Evolutionary conservation across 768 basidiomycete genomes (phyloP).

Genomic region (Leccinum olivaceopallidum): DNA sequence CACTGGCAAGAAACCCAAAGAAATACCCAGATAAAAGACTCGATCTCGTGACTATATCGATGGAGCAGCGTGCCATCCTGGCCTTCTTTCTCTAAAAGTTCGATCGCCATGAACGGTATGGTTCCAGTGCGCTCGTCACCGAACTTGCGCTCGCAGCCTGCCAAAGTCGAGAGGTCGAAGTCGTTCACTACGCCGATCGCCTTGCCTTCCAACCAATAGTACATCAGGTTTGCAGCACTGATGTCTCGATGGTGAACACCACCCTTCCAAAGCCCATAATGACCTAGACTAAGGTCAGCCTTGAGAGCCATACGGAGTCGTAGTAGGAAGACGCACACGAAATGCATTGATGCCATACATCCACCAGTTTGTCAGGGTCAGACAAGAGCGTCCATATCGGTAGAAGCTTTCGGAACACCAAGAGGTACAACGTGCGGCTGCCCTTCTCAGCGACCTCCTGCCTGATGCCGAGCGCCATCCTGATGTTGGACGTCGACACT

Average conservation of each 20-base stretch:
- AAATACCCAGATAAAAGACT: slow-evolving; percentile 9
- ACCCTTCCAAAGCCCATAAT: slow-evolving; percentile 9
- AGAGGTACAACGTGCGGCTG: neutral
- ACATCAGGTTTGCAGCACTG: slow-evolving; percentile 20
- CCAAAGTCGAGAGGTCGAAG: slow-evolving; percentile 12
- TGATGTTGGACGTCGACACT: neutral
- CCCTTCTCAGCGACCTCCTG: neutral
- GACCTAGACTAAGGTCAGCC: slow-evolving; percentile 2
- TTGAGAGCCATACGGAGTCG: neutral
- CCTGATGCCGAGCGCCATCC: neutral
- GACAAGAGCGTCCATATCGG: neutral
- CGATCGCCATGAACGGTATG: slow-evolving; percentile 16
- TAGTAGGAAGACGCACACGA: neutral
- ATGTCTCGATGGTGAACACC: slow-evolving; percentile 15
- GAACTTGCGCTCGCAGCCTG: neutral
- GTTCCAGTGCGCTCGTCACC: slow-evolving; percentile 15
- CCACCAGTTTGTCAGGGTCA: neutral
- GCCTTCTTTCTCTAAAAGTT: neutral
- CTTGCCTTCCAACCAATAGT: neutral
- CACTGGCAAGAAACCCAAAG: neutral
- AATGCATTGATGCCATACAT: neutral
- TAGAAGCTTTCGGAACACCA: neutral
- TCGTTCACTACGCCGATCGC: slow-evolving; percentile 15
- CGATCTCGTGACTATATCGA: neutral
- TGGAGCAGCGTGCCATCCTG: neutral